Evolutionary conservation across 208 protist species (phyloP).

Genomic region (Herpetomonas samuelpessoai): DNA sequence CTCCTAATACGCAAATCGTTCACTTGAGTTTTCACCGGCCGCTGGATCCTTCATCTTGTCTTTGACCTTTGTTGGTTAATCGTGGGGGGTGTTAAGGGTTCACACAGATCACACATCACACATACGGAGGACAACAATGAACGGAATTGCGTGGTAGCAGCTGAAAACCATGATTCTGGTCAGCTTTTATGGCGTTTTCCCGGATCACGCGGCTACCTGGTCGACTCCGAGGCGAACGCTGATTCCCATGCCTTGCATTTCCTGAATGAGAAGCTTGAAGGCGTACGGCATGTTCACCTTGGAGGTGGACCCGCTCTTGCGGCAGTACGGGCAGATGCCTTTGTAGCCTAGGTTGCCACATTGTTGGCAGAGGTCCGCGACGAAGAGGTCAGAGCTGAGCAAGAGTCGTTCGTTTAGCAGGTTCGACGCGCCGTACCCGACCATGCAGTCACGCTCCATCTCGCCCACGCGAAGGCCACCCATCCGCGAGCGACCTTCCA

Average conservation of each 20-base stretch:
- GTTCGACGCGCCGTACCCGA: slow-evolving; percentile 94
- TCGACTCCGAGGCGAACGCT: slow-evolving; percentile 54
- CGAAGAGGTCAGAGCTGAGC: slow-evolving; percentile 96
- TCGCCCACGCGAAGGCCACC: slow-evolving; percentile 99
- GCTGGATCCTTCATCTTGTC: too few species aligned
- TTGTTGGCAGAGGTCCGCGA: slow-evolving; percentile 93
- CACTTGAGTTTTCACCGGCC: too few species aligned
- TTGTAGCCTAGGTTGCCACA: slow-evolving; percentile 91
- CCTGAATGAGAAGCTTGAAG: slow-evolving; percentile 99
- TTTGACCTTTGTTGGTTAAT: too few species aligned
- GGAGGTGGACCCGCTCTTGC: slow-evolving; percentile 63
- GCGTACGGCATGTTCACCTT: slow-evolving; percentile 99
- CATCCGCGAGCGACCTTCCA: slow-evolving; percentile 96
- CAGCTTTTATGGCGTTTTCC: too few species aligned
- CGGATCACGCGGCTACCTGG: background rate
- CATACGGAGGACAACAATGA: too few species aligned
- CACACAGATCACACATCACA: too few species aligned
- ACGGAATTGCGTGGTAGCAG: too few species aligned
- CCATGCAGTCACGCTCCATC: slow-evolving; percentile 99
- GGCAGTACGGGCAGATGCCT: slow-evolving; percentile 96
- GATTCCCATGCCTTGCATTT: slow-evolving; percentile 99
- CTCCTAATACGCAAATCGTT: too few species aligned
- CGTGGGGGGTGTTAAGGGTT: too few species aligned
- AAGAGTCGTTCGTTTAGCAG: slow-evolving; percentile 98
- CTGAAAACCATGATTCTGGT: too few species aligned